A percentile compares a stretch with the other conserved stretches of the same genome.
phyloP scores from a whole-genome alignment of 2,329 filamentous ascomycete species.

The Tolypocladium pustulatum region DNA sequence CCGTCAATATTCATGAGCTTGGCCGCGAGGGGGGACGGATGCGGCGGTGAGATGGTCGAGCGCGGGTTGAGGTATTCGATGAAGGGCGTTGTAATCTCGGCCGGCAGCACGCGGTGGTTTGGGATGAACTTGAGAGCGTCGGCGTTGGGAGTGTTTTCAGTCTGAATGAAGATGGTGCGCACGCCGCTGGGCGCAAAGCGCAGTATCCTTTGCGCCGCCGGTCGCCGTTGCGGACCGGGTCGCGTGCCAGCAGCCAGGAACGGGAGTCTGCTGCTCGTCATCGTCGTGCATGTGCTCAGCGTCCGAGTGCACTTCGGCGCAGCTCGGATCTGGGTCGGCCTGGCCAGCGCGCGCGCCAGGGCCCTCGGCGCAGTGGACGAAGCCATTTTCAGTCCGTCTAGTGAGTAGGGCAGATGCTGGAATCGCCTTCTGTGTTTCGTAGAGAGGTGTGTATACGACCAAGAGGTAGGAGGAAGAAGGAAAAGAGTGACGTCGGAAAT shows the following conservation, averaged over 20 bases:
- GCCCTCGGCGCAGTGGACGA: conserved; percentile 12
- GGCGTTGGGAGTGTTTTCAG: conserved; percentile 86
- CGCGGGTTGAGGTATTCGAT: conserved; percentile 88
- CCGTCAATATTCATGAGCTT: conserved; percentile 90
- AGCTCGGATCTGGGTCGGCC: conserved; percentile 10
- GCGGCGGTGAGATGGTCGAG: conserved; percentile 75
- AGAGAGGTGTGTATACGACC: background rate
- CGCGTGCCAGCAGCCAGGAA: conserved; percentile 11
- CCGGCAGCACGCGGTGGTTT: conserved; percentile 75
- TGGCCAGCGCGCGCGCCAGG: conserved; percentile 13
- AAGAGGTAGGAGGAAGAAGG: background rate
- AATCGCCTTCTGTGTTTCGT: background rate
- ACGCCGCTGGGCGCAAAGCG: conserved; percentile 16
- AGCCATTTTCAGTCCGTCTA: conserved; percentile 11
- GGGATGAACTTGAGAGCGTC: conserved; percentile 95
- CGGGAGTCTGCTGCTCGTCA: conserved; percentile 5
- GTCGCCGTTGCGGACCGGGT: background rate
- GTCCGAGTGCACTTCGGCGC: conserved; percentile 15
- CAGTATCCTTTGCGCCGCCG: background rate
- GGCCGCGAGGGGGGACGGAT: conserved; percentile 84
- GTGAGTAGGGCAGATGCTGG: background rate
- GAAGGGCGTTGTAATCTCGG: conserved; percentile 61
- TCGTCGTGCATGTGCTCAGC: conserved; percentile 13
- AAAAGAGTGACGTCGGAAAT: background rate
- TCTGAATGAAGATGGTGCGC: conserved; percentile 95